phyloP scores from a whole-genome alignment of 2,329 filamentous ascomycete genomes.

The Xylariaceae sp. region DNA sequence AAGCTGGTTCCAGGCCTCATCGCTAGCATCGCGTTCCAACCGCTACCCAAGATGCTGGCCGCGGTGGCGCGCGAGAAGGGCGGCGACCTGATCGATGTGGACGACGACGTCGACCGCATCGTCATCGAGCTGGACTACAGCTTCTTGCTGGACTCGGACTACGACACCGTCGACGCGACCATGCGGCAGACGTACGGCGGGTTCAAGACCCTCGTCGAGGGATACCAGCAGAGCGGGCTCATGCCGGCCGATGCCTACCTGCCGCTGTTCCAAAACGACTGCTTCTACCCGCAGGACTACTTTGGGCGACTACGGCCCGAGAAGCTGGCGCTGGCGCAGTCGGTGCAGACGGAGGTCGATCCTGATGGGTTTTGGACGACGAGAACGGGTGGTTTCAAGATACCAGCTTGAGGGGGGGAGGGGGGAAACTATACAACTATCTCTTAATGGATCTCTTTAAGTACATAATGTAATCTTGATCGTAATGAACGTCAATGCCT shows the following conservation, averaged over 20 bases:
- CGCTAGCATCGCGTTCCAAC: conserved; percentile 34
- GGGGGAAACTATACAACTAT: neutral
- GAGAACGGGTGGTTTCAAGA: conserved; percentile 39
- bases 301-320: conserved; percentile 34
- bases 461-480: neutral
- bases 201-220: conserved; percentile 24
- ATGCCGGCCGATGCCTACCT: conserved; percentile 31
- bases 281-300: conserved; percentile 38
- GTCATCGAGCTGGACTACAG: conserved; percentile 41
- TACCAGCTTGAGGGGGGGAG: conserved; percentile 8
- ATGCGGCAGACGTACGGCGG: conserved; percentile 34
- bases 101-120: conserved; percentile 34
- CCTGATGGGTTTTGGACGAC: conserved; percentile 32
- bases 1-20: conserved; percentile 22
- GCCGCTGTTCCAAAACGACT: conserved; percentile 41
- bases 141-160: conserved; percentile 27
- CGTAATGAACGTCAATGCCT: too few relatives aligned
- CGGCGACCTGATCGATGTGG: conserved; percentile 35
- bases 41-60: conserved; percentile 33
- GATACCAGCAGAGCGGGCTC: conserved; percentile 28
- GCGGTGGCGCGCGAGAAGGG: conserved; percentile 26
- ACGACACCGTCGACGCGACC: conserved; percentile 26
- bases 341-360: conserved; percentile 32
- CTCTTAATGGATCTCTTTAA: neutral
- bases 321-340: conserved; percentile 29